A percentile compares a stretch with the other conserved stretches of the same genome.
These are phyloP conservation scores for Grosmannia penicillata DNA, from an alignment of 2,329 filamentous ascomycete species.

Conservation along the genomic window DNA sequence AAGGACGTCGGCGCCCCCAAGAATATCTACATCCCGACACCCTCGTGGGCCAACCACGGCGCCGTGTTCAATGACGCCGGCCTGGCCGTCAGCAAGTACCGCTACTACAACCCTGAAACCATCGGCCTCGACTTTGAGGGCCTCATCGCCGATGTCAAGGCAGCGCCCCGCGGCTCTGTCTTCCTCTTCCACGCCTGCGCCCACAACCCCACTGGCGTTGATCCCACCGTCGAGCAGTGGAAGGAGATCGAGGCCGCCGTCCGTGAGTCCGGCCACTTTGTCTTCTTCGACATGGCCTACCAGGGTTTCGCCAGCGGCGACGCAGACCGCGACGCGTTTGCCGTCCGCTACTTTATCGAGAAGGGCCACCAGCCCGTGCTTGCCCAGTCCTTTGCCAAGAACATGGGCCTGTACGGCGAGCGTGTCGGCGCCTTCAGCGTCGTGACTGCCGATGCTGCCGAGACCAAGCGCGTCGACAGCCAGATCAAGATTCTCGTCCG, in stretches of 20 bases:
- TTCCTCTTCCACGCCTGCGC: constrained; percentile 94
- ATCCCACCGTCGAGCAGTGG: constrained; percentile 88
- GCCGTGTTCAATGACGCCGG: constrained; percentile 92
- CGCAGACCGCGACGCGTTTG: constrained; percentile 85
- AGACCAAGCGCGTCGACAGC: constrained; percentile 88
- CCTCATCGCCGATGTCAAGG: constrained; percentile 79
- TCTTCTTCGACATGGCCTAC: constrained; percentile 99
- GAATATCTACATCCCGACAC: constrained; percentile 91
- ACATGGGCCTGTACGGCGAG: constrained; percentile 99
- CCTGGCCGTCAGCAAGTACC: constrained; percentile 84
- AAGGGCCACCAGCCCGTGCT: constrained; percentile 81
- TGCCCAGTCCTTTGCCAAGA: constrained; percentile 95
- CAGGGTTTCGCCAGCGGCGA: constrained; percentile 93
- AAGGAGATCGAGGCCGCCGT: constrained; percentile 74
- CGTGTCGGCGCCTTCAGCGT: constrained; percentile 95
- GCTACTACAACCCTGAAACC: constrained; percentile 98
- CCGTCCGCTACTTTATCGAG: constrained; percentile 83
- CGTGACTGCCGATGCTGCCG: constrained; percentile 58
- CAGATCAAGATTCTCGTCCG: constrained; percentile 98
- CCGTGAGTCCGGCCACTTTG: constrained; percentile 75
- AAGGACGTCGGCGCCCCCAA: constrained; percentile 37
- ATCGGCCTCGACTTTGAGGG: constrained; percentile 97
- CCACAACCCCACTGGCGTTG: constrained; percentile 94
- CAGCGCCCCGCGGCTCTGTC: constrained; percentile 71
- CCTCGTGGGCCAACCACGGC: constrained; percentile 96